phyloP scores from a whole-genome alignment of 768 basidiomycete genomes.

The Guyanaporus albipodus region DNA sequence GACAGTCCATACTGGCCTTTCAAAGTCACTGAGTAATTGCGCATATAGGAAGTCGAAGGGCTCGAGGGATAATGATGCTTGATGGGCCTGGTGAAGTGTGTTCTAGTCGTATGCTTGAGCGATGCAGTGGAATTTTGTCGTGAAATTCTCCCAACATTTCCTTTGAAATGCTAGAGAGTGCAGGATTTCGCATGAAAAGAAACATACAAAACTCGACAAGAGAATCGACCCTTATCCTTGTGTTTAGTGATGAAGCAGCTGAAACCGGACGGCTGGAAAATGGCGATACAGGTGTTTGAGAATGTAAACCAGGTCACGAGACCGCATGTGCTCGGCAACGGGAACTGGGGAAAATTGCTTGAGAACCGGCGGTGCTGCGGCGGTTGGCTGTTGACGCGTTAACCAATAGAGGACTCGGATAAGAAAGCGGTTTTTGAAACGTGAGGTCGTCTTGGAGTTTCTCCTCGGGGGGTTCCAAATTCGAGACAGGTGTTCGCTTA shows the following conservation, averaged over 20 bases:
- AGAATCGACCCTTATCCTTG: slow-evolving; percentile 10
- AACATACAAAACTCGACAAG: slow-evolving; percentile 14
- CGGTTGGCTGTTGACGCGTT: too few species aligned
- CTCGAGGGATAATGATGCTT: slow-evolving; percentile 19
- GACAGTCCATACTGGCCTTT: too few species aligned
- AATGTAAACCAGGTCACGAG: slow-evolving; percentile 29
- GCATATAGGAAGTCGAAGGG: slow-evolving; percentile 30
- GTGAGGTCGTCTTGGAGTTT: too few species aligned
- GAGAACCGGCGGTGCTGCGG: too few species aligned
- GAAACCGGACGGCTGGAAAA: slow-evolving; percentile 46
- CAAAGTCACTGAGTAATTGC: too few species aligned
- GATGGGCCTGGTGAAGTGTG: slow-evolving; percentile 6
- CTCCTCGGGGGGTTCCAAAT: not conserved
- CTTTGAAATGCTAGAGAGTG: slow-evolving; percentile 32
- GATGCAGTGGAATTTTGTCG: slow-evolving; percentile 17
- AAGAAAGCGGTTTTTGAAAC: too few species aligned
- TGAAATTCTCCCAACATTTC: slow-evolving; percentile 10
- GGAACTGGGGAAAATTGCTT: slow-evolving; percentile 45
- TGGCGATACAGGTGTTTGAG: slow-evolving; percentile 40
- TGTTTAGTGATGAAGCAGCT: slow-evolving; percentile 33
- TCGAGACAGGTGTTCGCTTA: too few species aligned
- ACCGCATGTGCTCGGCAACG: slow-evolving; percentile 28
- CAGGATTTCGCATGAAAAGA: slow-evolving; percentile 35
- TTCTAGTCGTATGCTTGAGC: slow-evolving; percentile 14
- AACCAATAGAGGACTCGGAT: too few species aligned